Percentiles rank a stretch among this genome's conserved stretches.
These are phyloP conservation scores for Wickerhamomyces bisporus DNA, from an alignment of 805 yeast species.

Conservation along the genomic window DNA sequence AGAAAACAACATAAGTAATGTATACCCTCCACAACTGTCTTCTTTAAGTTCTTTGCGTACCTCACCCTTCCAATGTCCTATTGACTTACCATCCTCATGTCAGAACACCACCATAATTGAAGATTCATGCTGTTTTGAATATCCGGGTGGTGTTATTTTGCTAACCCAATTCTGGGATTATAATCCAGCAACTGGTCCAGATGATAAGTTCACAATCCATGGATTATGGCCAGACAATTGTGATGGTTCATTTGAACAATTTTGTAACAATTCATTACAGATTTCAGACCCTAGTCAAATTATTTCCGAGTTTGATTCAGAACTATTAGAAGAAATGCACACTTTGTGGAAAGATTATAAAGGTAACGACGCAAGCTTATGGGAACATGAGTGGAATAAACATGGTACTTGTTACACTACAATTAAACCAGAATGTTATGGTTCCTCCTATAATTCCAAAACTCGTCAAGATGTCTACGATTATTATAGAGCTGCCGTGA, in stretches of 20 bases:
- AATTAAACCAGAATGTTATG: conserved; percentile 13
- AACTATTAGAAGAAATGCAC: conserved; percentile 47
- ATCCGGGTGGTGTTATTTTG: conserved; percentile 77
- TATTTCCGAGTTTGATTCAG: conserved; percentile 39
- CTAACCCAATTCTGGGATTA: conserved; percentile 95
- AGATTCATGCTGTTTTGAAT: conserved; percentile 79
- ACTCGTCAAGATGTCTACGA: conserved; percentile 10
- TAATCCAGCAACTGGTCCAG: conserved; percentile 66
- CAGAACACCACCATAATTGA: conserved; percentile 45
- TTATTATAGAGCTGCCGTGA: conserved; percentile 10
- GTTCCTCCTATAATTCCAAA: conserved; percentile 3
- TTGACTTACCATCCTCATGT: conserved; percentile 37
- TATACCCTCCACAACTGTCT: no score
- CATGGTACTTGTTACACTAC: conserved; percentile 19
- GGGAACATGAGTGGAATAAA: conserved; percentile 19
- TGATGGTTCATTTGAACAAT: conserved; percentile 75
- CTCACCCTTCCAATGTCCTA: no score
- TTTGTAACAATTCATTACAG: conserved; percentile 59
- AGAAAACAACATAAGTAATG: no score
- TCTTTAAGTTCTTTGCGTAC: no score
- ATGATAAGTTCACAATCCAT: conserved; percentile 70
- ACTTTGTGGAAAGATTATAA: conserved; percentile 64
- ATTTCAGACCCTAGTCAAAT: conserved; percentile 44
- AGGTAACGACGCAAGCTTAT: conserved; percentile 45
- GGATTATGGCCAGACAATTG: conserved; percentile 91